Evolutionary conservation across 2,329 filamentous ascomycete genomes (phyloP), one percentile per base, ranked within the genome.

Genomic region (Leptodontidium sp.): DNA sequence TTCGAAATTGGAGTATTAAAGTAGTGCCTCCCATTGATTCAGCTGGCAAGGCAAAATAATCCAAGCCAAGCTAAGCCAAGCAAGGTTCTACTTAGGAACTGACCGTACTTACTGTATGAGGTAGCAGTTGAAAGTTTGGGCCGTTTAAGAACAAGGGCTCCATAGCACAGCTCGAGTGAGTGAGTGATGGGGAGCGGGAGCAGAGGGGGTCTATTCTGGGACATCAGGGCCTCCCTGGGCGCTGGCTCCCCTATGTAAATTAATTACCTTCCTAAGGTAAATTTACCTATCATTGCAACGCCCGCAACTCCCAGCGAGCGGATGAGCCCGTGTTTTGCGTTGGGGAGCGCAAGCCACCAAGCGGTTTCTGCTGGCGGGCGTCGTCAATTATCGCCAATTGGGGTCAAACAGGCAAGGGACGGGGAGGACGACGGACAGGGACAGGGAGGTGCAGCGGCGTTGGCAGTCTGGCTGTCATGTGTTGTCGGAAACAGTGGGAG

Each of bases 341-440:
- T 58, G 12, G 12, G 52, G 12, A 45, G 57, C 57, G 57, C 57
- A 59, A 59, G 57, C 57, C 57, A 59, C 57, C 24, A 4, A 45
- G 21, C 9, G 38, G 7, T 24, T 59, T 29, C 38, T n/a, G 47
- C 21, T 43, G 35, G 55, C 21, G 12, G 35, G n/a, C 57, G 38
- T 59, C 35, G 38, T 29, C 21, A 59, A 59, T 45, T 59, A 59
- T 59, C 35, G 21, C 57, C 57, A 59, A 14, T 59, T 59, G 21
- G 21, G 57, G 38, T 59, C 57, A 59, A 58, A 21, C 21, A 21
- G 21, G 17, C 35, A 43, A 15, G 21, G 21, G 21, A 21, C 21
- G 21, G 21, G 21, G 21, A 21, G 21, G 21, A 21, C 21, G 21
- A 21, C 21, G 21, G 52, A 21, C 17, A 24, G 21, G n/a, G 11